Evolutionary conservation across 2,329 filamentous ascomycete species (phyloP), one percentile per base, ranked within the genome.

Genomic region (Alternaria brassicae): DNA sequence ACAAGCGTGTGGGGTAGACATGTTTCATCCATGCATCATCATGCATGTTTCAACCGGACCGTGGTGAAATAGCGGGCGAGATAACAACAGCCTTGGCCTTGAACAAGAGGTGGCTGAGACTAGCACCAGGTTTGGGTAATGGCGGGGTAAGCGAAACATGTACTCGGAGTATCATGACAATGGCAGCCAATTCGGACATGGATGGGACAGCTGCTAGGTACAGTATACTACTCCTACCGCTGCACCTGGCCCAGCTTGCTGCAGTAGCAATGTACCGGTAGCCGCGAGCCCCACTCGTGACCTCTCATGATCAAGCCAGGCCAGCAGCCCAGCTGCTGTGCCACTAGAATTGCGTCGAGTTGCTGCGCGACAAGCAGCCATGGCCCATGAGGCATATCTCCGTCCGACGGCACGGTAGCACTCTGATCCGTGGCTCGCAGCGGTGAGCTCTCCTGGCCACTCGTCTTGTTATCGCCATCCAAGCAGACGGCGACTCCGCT

Each of bases 401-500:
- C 27, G 27, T 34, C 25, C 19, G 42, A 53, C 44, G 50, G 56
- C 50, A 58, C 34, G 50, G 36, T 23, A 42, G 45, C 32, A 34
- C 25, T 40, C 44, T 28, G 15, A 27, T 10, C 56, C 32, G 47
- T 59, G 39, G 51, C 17, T 30, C 34, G 47, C 34, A 56, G 56
- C 56, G 56, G 56, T 59, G 56, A 59, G 52, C 36, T 40, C 44
- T 19, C 53, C 34, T n/a, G 30, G 49, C 57, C 60, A 55, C 25
- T 56, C 39, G 44, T 50, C 3, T 36, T 23, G 36, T 61, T 63
- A 63, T 63, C 61, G 55, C 19, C 50, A 37, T 55, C 57, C 53
- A 52, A 53, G 41, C 51, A 53, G 32, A 49, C 60, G 60, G 60
- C 61, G 51, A 61, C 58, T 63, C 58, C 58, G 58, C 58, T 61